phyloP scores from a whole-genome alignment of 345 rosid genomes.

The Erysimum cheiranthoides region DNA sequence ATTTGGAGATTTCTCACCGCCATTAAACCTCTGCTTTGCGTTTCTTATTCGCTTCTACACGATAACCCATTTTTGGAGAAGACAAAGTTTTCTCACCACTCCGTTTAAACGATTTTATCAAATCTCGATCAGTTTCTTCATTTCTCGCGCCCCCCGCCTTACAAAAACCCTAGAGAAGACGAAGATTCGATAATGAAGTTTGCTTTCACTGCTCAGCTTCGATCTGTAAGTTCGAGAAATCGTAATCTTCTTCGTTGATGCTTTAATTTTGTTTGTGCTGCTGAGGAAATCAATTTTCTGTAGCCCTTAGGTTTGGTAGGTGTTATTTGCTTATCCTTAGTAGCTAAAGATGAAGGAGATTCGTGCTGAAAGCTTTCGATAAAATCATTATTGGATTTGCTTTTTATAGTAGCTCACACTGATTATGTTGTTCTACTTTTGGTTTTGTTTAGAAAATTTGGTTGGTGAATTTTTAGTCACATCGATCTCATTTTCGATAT shows the following conservation, averaged over 20 bases:
- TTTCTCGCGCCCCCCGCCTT: neutral
- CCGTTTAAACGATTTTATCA: neutral
- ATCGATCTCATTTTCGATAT: neutral
- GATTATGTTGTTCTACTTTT: slow-evolving; percentile 3
- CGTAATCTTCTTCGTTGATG: neutral
- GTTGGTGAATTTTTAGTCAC: neutral
- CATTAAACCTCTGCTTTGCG: slow-evolving; percentile 38
- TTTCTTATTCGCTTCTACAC: neutral
- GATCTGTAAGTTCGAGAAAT: slow-evolving; percentile 50
- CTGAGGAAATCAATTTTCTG: neutral
- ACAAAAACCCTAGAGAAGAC: slow-evolving; percentile 5
- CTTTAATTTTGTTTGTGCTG: slow-evolving; percentile 6
- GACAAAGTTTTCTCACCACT: neutral
- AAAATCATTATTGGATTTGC: neutral
- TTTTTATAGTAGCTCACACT: neutral
- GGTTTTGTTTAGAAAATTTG: neutral
- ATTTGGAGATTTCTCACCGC: slow-evolving; percentile 28
- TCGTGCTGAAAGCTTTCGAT: neutral
- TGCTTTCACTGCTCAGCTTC: slow-evolving; percentile 38
- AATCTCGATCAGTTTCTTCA: slow-evolving; percentile 12
- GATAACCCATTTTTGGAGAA: neutral
- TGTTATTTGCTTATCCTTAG: neutral
- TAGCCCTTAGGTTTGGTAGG: neutral
- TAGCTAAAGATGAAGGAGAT: neutral
- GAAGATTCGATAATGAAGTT: slow-evolving; percentile 49